Evolutionary conservation across 73 alveolate species (phyloP), one percentile per base, ranked within the genome.

Genomic region (Symbiodinium pilosum): DNA sequence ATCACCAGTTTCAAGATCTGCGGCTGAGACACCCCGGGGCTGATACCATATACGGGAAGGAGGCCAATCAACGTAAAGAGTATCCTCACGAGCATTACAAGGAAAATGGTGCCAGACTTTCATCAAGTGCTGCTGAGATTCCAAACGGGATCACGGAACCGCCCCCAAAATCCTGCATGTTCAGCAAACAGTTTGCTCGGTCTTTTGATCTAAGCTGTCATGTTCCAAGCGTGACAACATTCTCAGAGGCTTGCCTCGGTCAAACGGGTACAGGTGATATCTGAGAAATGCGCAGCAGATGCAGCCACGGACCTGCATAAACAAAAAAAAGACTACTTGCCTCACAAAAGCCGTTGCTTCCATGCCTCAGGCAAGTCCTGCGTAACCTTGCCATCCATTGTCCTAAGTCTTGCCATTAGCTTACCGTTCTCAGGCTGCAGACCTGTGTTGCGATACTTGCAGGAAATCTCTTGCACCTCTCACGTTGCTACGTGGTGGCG

Each of bases 101-200:
- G 38, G 39, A n/a, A 28, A n/a, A 30, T 64, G 81, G 0, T 2
- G 24, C 3, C 30, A 1, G 40, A 7, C 32, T 9, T 64, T 24
- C 81, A 34, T 64, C 7, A 28, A 47, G 38, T 38, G 40, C 32
- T 2, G 39, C 96, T 51, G 54, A 68, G 54, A 41, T 5, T 68
- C 96, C 96, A 91, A 6, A 91, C 47, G 21, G 96, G 96, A 71
- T 91, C 96, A 41, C 51, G 87, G 56, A 91, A 64, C 18, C 83
- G 75, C n/a, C 96, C 96, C 96, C 96, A 91, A 38, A 91, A 69
- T 30, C 96, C 96, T 91, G 71, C 16, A 43, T 73, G 26, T 11
- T 42, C 91, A 83, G 0, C 12, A 0, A 8, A 34, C 40, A 9
- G 21, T 14, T 24, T 51, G 26, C n/a, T 51, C 12, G 18, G 2